Evolutionary conservation across 2,329 filamentous ascomycete species (phyloP).

Genomic region (Aspergillus terreus): DNA sequence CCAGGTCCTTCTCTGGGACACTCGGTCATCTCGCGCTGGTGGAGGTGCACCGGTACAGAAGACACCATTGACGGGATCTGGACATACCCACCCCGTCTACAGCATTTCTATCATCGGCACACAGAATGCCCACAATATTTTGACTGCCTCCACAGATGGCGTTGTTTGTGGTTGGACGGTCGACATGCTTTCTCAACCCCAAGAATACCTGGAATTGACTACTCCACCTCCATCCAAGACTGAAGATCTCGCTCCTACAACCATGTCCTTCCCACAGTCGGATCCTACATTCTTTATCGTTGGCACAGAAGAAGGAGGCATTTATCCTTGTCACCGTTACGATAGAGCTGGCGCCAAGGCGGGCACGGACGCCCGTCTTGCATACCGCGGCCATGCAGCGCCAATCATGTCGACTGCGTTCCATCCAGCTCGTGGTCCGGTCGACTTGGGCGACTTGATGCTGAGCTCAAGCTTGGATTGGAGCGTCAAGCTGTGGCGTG

Average conservation of each 20-base stretch:
- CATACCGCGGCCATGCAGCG: slow-evolving; percentile 85
- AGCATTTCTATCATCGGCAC: slow-evolving; percentile 93
- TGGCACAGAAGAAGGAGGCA: slow-evolving; percentile 92
- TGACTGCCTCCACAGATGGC: slow-evolving; percentile 93
- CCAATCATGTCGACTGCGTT: slow-evolving; percentile 96
- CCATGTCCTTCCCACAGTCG: slow-evolving; percentile 88
- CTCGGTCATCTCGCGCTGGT: slow-evolving; percentile 72
- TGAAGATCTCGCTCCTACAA: slow-evolving; percentile 91
- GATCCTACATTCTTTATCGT: slow-evolving; percentile 98
- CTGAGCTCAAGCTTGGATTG: slow-evolving; percentile 92
- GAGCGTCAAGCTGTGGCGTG: slow-evolving; percentile 96
- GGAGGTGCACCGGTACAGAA: slow-evolving; percentile 77
- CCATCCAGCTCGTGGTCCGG: slow-evolving; percentile 84
- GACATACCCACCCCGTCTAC: slow-evolving; percentile 95
- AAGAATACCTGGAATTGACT: slow-evolving; percentile 85
- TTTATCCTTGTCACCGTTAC: slow-evolving; percentile 95
- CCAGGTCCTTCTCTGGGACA: slow-evolving; percentile 96
- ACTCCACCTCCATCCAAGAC: slow-evolving; percentile 83
- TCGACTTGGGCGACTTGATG: slow-evolving; percentile 91
- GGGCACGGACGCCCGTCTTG: slow-evolving; percentile 82
- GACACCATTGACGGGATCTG: slow-evolving; percentile 89
- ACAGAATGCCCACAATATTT: slow-evolving; percentile 97
- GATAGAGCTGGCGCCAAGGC: slow-evolving; percentile 96
- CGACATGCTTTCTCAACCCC: slow-evolving; percentile 95
- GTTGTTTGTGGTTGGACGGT: slow-evolving; percentile 97